Evolutionary conservation across 2,329 filamentous ascomycete species (phyloP), one percentile per base, ranked within the genome.

Genomic region (Aspergillus versicolor): DNA sequence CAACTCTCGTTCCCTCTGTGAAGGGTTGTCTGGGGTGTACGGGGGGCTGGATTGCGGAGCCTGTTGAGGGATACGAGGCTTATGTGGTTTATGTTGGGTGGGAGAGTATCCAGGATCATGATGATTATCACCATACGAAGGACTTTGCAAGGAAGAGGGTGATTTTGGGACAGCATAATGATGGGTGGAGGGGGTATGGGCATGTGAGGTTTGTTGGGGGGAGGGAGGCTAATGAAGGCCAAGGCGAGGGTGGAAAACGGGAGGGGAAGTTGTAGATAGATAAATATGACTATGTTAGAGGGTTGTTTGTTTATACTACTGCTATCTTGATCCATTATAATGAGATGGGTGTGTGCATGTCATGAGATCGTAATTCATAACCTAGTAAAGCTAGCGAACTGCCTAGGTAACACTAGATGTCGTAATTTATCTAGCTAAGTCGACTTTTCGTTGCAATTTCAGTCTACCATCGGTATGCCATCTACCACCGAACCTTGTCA

Each of bases 41-140:
- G 4, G 73, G 72, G 5, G 72, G 73, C 6, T 64, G 62, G 47
- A 60, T 75, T 41, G 55, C 71, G 42, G 73, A 75, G 61, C 56
- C 61, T 2, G 63, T 73, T 13, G 67, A 70, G 19, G 68, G 66
- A 9, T 53, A 64, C 24, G 60, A 59, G 8, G 63, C 24, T 3
- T 74, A 70, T 61, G 57, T 73, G 7, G 72, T 72, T 19, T 70
- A 67, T 54, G 71, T 74, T 8, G 70, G 69, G n/a, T 73, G 70
- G 73, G 65, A 71, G 56, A 70, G 61, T 49, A 62, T 72, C 5
- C 64, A 69, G 43, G 50, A 69, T 22, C 72, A 75, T 56, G 67
- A 74, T 40, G 64, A 59, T 17, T 75, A 75, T 57, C 73, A 75
- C 54, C 62, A 68, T 50, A 73, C 68, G 3, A 62, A 68, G 51